Evolutionary conservation across 495 filamentous ascomycete genomes (phyloP).

Genomic region (Hypoxylon rickii): DNA sequence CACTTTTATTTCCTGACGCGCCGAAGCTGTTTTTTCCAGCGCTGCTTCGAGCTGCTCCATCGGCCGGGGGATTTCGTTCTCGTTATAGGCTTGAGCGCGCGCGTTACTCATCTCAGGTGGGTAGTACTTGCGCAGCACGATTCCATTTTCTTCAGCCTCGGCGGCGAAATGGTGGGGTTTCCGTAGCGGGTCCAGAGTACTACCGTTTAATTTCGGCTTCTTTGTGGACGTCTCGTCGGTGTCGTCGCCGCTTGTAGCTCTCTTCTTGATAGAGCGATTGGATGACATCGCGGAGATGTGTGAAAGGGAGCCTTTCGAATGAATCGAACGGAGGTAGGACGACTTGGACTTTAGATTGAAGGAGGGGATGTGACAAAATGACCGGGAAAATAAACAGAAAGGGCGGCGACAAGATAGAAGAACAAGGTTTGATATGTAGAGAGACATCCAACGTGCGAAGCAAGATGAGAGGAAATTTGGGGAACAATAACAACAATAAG

Average conservation of each 20-base stretch:
- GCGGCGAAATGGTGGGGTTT: conserved; percentile 47
- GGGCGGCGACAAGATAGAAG: too few species aligned
- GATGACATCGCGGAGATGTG: conserved; percentile 19
- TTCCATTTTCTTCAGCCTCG: conserved; percentile 66
- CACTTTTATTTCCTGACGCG: conserved; percentile 50
- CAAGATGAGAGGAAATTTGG: too few species aligned
- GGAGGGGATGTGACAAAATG: too few species aligned
- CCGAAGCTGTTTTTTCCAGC: conserved; percentile 54
- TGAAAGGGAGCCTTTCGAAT: not conserved
- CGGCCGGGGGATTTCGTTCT: conserved; percentile 67
- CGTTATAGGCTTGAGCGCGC: conserved; percentile 71
- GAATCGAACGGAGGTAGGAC: not conserved
- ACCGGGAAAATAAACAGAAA: too few species aligned
- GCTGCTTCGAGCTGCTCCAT: conserved; percentile 65
- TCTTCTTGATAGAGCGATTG: conserved; percentile 30
- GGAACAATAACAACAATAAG: too few species aligned
- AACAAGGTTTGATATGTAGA: too few species aligned
- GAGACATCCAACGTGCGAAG: too few species aligned
- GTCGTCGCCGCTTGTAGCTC: conserved; percentile 13
- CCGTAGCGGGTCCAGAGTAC: conserved; percentile 36
- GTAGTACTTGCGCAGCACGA: conserved; percentile 80
- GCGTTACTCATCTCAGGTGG: conserved; percentile 82
- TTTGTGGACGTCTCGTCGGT: conserved; percentile 22
- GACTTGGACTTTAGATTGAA: too few species aligned
- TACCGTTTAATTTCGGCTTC: conserved; percentile 28